Percentiles rank a stretch among this genome's conserved stretches.
Conservation (phyloP, 129 eudicot genomes). For the Artemisia annua region DNA sequence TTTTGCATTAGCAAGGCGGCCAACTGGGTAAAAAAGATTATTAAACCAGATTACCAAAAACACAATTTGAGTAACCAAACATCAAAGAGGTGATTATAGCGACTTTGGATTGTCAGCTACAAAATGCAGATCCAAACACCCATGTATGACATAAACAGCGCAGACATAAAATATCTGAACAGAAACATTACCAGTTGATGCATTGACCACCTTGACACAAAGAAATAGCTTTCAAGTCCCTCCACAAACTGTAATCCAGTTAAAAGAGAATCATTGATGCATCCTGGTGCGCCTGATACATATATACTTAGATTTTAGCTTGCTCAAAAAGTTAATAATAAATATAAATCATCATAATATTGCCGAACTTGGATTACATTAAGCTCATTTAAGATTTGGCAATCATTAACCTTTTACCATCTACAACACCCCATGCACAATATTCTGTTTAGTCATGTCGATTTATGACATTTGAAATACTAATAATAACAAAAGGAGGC, state of each 20-base stretch:
- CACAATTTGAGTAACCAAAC: too few species aligned
- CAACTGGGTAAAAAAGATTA: too few species aligned
- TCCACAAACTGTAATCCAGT: conserved; percentile 95
- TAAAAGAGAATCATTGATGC: conserved; percentile 84
- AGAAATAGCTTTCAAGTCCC: conserved; percentile 82
- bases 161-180: not conserved
- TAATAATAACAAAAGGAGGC: too few species aligned
- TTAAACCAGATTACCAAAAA: too few species aligned
- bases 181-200: conserved; percentile 82
- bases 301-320: not conserved
- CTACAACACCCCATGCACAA: not conserved
- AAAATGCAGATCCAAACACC: not conserved
- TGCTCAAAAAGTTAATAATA: not conserved
- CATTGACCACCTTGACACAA: conserved; percentile 90
- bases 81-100: too few species aligned
- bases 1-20: too few species aligned
- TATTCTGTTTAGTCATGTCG: not conserved
- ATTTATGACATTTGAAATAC: too few species aligned
- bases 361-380: not conserved
- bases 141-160: not conserved
- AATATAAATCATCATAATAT: not conserved
- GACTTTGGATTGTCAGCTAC: too few species aligned
- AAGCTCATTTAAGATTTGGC: not conserved
- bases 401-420: conserved; percentile 8
- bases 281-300: conserved; percentile 90